Conservation (phyloP, 768 basidiomycete species). For the Boletus patriciae region DNA sequence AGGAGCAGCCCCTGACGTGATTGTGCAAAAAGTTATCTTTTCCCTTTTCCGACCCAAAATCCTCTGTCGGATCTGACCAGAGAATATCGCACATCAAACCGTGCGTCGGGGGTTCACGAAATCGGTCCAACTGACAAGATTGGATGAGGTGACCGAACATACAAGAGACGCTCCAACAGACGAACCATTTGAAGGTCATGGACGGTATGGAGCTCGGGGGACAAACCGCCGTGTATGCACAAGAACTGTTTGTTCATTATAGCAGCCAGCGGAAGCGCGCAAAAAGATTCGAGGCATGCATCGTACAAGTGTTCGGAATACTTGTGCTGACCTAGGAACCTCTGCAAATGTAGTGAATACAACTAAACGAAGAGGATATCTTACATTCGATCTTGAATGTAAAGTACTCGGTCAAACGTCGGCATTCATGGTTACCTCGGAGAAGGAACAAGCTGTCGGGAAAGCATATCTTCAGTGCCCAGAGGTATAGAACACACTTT, state of each 20-base stretch:
- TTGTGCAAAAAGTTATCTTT: slow-evolving; percentile 69
- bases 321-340: slow-evolving; percentile 61
- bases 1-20: slow-evolving; percentile 71
- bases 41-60: slow-evolving; percentile 68
- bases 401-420: slow-evolving; percentile 65
- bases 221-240: slow-evolving; percentile 74
- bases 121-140: slow-evolving; percentile 58
- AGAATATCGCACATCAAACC: slow-evolving; percentile 77
- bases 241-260: slow-evolving; percentile 82
- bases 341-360: slow-evolving; percentile 3
- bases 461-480: slow-evolving; percentile 63
- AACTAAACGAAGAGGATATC: background rate
- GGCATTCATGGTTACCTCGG: slow-evolving; percentile 66
- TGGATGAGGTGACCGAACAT: background rate
- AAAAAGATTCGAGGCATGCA: slow-evolving; percentile 73
- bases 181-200: slow-evolving; percentile 63
- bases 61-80: slow-evolving; percentile 74
- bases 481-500: slow-evolving; percentile 59
- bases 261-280: slow-evolving; percentile 67
- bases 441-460: slow-evolving; percentile 60
- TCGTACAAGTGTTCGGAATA: slow-evolving; percentile 75
- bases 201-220: slow-evolving; percentile 64
- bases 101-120: slow-evolving; percentile 69
- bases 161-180: background rate
- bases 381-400: slow-evolving; percentile 56